These are phyloP conservation scores for Chrysopogon serrulatus DNA, from an alignment of 176 grass and related monocot species.

Conservation along the genomic window DNA sequence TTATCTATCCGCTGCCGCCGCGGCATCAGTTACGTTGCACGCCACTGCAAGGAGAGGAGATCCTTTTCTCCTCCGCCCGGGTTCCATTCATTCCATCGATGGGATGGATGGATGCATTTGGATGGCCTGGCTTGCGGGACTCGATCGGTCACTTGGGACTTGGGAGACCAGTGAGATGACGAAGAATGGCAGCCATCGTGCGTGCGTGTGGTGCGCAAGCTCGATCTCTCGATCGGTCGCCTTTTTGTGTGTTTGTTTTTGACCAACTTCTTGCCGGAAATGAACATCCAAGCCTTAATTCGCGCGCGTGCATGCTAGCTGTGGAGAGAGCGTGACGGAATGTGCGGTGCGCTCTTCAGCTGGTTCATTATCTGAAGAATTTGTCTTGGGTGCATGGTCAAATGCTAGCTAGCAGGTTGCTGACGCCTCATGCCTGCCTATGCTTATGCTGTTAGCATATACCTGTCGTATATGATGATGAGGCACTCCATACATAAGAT, in stretches of 20 bases:
- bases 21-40: neutral
- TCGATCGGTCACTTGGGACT: constrained; percentile 5
- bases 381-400: constrained; percentile 20
- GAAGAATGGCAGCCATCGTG: neutral
- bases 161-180: neutral
- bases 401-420: constrained; percentile 13
- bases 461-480: neutral
- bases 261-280: constrained; percentile 33
- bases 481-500: neutral
- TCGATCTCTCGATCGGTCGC: neutral
- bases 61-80: constrained; percentile 21
- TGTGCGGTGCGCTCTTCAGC: neutral
- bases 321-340: neutral
- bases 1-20: neutral
- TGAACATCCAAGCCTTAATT: neutral
- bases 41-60: constrained; percentile 16
- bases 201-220: neutral
- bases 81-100: neutral
- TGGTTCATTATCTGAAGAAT: neutral
- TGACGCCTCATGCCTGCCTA: neutral
- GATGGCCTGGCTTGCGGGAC: constrained; percentile 36
- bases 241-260: constrained; percentile 30
- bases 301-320: too few relatives aligned
- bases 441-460: neutral
- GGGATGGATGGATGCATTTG: too few relatives aligned